Conservation (phyloP, 495 filamentous ascomycete species). For the Daldinia loculata region DNA sequence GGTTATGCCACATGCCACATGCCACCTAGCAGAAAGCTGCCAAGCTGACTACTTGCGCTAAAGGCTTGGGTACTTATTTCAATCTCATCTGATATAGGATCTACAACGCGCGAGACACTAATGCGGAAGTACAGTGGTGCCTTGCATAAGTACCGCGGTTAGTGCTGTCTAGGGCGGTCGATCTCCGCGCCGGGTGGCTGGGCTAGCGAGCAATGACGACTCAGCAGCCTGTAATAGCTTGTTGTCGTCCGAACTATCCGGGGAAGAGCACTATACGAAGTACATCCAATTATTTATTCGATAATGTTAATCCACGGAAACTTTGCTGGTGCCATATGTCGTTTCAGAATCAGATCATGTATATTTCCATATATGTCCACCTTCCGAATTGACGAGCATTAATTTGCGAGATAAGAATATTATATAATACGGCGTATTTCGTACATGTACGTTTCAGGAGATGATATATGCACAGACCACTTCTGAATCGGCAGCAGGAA, state of each 20-base stretch:
- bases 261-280: neutral
- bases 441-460: neutral
- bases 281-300: neutral
- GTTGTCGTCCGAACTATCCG: slow-evolving; percentile 33
- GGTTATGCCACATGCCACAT: neutral
- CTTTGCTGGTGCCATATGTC: slow-evolving; percentile 1
- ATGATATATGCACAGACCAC: slow-evolving; percentile 2
- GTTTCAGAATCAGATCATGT: slow-evolving; percentile 8
- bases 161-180: slow-evolving; percentile 17
- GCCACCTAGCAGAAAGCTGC: neutral
- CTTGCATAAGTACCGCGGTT: slow-evolving; percentile 32
- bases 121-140: slow-evolving; percentile 28
- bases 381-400: neutral
- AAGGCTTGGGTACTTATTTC: slow-evolving; percentile 9
- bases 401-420: neutral
- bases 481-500: neutral
- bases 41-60: slow-evolving; percentile 14
- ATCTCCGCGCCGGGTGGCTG: slow-evolving; percentile 12
- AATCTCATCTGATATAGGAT: slow-evolving; percentile 23
- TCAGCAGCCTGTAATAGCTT: neutral
- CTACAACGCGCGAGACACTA: slow-evolving; percentile 7
- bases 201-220: neutral
- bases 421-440: neutral
- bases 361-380: neutral
- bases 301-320: neutral